phyloP scores from a whole-genome alignment of 805 yeast genomes.

The Maudiozyma serrabonitensis region DNA sequence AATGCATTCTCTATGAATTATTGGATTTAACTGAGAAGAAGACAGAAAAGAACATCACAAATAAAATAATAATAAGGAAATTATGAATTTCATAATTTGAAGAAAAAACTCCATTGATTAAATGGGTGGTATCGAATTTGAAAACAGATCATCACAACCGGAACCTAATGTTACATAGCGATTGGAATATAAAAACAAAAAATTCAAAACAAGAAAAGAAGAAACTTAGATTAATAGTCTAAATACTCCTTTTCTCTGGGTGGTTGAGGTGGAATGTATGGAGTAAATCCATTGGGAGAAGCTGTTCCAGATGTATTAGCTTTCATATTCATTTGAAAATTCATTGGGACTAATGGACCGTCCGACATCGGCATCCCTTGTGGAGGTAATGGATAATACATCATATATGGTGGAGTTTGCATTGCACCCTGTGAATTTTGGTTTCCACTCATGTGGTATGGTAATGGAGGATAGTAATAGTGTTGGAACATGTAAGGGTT shows the following conservation, averaged over 20 bases:
- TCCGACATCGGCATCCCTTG: slow-evolving; percentile 14
- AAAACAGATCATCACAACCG: too few relatives aligned
- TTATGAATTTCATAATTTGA: too few relatives aligned
- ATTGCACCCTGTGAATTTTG: slow-evolving; percentile 12
- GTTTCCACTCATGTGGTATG: slow-evolving; percentile 20
- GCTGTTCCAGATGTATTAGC: background rate
- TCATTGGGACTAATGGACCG: slow-evolving; percentile 11
- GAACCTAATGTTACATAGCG: too few relatives aligned
- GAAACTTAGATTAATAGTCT: slow-evolving; percentile 1
- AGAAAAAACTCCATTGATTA: too few relatives aligned
- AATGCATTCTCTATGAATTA: too few relatives aligned
- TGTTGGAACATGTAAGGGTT: slow-evolving; percentile 21
- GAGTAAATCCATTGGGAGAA: background rate
- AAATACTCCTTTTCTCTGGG: slow-evolving; percentile 1
- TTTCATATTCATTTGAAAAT: slow-evolving; percentile 3
- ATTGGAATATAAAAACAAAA: too few relatives aligned
- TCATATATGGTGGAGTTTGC: slow-evolving; percentile 21
- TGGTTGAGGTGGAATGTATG: background rate
- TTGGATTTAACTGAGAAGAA: too few relatives aligned
- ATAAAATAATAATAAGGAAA: too few relatives aligned
- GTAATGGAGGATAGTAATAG: slow-evolving; percentile 25
- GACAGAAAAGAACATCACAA: too few relatives aligned
- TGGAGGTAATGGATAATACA: slow-evolving; percentile 27
- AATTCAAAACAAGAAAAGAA: background rate
- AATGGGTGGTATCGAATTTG: too few relatives aligned